Conservation (phyloP, 2,329 filamentous ascomycete species). For the Fusarium sp. region DNA sequence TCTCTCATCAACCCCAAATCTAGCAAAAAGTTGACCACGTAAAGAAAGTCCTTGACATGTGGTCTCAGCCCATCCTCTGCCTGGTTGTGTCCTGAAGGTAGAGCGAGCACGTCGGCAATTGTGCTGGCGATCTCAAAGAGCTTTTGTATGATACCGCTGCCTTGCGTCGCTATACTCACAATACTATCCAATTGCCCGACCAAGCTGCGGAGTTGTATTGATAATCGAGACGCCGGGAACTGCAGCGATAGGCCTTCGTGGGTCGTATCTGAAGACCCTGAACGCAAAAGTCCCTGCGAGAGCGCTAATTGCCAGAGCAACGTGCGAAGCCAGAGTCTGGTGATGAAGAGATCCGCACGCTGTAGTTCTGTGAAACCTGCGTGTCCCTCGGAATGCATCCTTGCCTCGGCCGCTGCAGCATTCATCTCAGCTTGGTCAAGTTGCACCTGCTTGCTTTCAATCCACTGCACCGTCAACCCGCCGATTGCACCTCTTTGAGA, state of each 20-base stretch:
- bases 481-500: constrained; percentile 43
- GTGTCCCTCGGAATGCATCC: constrained; percentile 39
- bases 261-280: constrained; percentile 44
- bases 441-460: constrained; percentile 53
- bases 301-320: constrained; percentile 55
- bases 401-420: constrained; percentile 43
- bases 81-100: constrained; percentile 54
- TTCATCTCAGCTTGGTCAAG: constrained; percentile 51
- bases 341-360: constrained; percentile 53
- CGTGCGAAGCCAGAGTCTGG: constrained; percentile 53
- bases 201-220: constrained; percentile 51
- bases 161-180: constrained; percentile 62
- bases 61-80: constrained; percentile 55
- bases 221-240: constrained; percentile 52
- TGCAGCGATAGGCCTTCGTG: constrained; percentile 53
- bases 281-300: constrained; percentile 51
- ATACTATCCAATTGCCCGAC: constrained; percentile 49
- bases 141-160: constrained; percentile 66
- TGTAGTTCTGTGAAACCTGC: constrained; percentile 51
- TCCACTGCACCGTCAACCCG: constrained; percentile 50
- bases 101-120: constrained; percentile 66
- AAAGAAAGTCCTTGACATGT: constrained; percentile 63
- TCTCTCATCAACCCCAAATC: constrained; percentile 59
- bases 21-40: constrained; percentile 61
- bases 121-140: constrained; percentile 69